Percentiles rank a stretch among this genome's conserved stretches.
These are phyloP conservation scores for Beauveria pseudobassiana DNA, from an alignment of 2,329 filamentous ascomycete species.

Conservation along the genomic window DNA sequence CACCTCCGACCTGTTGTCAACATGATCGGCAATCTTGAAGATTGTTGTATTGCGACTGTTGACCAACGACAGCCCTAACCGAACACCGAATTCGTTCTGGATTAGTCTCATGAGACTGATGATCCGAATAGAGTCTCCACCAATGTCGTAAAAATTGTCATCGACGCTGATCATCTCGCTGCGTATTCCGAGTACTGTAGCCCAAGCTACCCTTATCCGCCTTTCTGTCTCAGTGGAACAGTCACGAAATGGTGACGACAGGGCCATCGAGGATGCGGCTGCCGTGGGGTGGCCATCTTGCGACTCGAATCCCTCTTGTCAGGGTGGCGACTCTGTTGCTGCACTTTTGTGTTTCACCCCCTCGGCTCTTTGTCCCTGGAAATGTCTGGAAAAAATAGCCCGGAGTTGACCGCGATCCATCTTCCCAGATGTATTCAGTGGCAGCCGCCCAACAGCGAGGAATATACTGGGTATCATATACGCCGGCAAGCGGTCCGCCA, in stretches of 20 bases:
- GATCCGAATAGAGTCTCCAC: slow-evolving; percentile 9
- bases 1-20: neutral
- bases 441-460: slow-evolving; percentile 33
- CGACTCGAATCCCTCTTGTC: neutral
- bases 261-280: neutral
- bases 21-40: slow-evolving; percentile 13
- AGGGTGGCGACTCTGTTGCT: neutral
- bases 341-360: neutral
- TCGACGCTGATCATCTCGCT: neutral
- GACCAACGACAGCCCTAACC: slow-evolving; percentile 13
- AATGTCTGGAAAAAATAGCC: neutral
- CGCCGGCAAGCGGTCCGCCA: slow-evolving; percentile 9
- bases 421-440: slow-evolving; percentile 34
- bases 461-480: slow-evolving; percentile 38
- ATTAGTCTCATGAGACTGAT: slow-evolving; percentile 2
- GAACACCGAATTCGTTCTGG: slow-evolving; percentile 10
- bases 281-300: too few species aligned
- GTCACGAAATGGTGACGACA: neutral
- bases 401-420: slow-evolving; percentile 31
- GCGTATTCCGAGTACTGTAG: neutral
- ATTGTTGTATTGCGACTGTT: slow-evolving; percentile 16
- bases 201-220: neutral
- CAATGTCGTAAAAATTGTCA: slow-evolving; percentile 2
- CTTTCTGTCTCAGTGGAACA: neutral
- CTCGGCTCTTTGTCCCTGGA: neutral